Percentiles rank a stretch among this genome's conserved stretches.
Evolutionary conservation across 257 asterid species (phyloP).

Genomic region (Verbascum thapsus): DNA sequence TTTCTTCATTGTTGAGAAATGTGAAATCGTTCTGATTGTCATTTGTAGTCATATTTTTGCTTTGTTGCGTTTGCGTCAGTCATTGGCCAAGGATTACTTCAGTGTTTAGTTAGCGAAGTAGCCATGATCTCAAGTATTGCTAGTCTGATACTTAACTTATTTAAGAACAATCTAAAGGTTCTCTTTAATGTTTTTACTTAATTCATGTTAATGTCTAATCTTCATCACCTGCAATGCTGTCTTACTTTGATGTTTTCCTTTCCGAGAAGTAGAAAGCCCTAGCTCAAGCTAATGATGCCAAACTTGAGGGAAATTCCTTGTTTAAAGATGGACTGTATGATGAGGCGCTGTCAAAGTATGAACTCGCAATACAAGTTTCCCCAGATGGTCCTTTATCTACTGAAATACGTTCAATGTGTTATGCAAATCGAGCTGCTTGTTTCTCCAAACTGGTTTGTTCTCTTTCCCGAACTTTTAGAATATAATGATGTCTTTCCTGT

Average conservation of each 20-base stretch:
- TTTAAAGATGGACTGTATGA: conserved; percentile 69
- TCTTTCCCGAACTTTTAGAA: neutral
- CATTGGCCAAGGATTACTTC: neutral
- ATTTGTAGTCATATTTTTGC: neutral
- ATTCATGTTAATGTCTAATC: neutral
- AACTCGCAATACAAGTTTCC: conserved; percentile 65
- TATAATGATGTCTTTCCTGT: neutral
- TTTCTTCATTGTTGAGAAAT: neutral
- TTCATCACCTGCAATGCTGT: conserved; percentile 5
- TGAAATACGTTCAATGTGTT: conserved; percentile 75
- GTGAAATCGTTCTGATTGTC: neutral
- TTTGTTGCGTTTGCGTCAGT: neutral
- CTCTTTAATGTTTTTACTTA: neutral
- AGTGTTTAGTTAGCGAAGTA: neutral
- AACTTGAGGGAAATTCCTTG: conserved; percentile 72
- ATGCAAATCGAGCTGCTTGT: conserved; percentile 90
- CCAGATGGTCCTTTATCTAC: conserved; percentile 57
- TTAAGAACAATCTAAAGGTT: neutral
- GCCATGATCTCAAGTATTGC: neutral
- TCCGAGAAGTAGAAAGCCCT: conserved; percentile 59
- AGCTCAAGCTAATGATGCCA: conserved; percentile 66
- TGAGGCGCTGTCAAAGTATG: conserved; percentile 81
- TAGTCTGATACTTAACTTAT: neutral
- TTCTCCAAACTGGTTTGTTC: conserved; percentile 74
- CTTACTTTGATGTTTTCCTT: conserved; percentile 14